Evolutionary conservation across 2,329 filamentous ascomycete genomes (phyloP).

Genomic region (Nannizziopsis barbatae): DNA sequence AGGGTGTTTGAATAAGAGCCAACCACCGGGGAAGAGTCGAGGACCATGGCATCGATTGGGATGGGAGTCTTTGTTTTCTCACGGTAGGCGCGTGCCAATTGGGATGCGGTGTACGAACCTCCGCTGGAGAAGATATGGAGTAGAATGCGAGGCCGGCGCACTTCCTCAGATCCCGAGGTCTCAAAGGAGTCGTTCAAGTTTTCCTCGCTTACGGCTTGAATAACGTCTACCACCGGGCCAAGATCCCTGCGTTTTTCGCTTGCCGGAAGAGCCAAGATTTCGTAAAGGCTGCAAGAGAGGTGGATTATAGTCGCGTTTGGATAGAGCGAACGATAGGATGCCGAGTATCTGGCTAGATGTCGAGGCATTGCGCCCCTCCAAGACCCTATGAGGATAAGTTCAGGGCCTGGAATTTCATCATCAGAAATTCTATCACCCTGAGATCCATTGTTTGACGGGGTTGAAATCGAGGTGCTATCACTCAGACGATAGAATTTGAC

Average conservation of each 20-base stretch:
- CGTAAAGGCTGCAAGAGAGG: neutral
- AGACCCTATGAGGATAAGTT: neutral
- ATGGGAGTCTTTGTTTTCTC: neutral
- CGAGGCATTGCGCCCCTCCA: slow-evolving; percentile 1
- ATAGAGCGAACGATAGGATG: neutral
- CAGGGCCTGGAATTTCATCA: neutral
- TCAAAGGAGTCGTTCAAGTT: neutral
- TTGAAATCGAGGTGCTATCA: slow-evolving; percentile 3
- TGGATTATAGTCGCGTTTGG: slow-evolving; percentile 4
- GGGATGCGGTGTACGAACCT: neutral
- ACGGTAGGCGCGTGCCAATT: neutral
- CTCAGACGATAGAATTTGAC: slow-evolving; percentile 8
- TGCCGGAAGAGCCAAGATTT: neutral
- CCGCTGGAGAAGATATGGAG: slow-evolving; percentile 3
- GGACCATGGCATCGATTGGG: slow-evolving; percentile 1
- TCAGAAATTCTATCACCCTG: neutral
- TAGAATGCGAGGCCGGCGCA: neutral
- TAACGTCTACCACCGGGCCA: neutral
- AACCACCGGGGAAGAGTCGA: neutral
- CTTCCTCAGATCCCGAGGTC: neutral
- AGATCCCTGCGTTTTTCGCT: slow-evolving; percentile 1
- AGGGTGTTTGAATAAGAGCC: neutral
- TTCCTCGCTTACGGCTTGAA: slow-evolving; percentile 2
- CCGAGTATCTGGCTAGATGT: neutral
- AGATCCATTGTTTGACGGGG: neutral